These are phyloP conservation scores for Rhizopogon sp. DNA, from an alignment of 768 basidiomycete genomes.

Conservation along the genomic window DNA sequence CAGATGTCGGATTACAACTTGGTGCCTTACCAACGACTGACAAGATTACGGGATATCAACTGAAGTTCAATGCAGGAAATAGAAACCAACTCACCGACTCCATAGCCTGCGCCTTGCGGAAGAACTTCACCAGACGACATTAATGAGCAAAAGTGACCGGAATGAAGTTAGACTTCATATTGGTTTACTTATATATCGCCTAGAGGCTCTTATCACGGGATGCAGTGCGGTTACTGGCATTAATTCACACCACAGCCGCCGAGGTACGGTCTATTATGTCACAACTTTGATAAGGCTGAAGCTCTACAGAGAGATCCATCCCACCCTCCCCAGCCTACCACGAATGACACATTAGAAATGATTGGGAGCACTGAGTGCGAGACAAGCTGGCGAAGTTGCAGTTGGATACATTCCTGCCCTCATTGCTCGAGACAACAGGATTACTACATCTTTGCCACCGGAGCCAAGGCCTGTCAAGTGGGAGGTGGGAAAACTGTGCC, in stretches of 20 bases:
- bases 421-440: too few species aligned
- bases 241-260: not conserved
- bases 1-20: not conserved
- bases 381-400: too few species aligned
- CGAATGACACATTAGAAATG: too few species aligned
- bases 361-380: too few species aligned
- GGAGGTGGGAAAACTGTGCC: too few species aligned
- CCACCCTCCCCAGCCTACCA: too few species aligned
- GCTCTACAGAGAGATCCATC: too few species aligned
- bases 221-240: not conserved
- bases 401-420: too few species aligned
- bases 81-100: constrained; percentile 50
- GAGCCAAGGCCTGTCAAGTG: too few species aligned
- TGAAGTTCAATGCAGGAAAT: not conserved
- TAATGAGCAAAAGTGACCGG: not conserved
- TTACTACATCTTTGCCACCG: too few species aligned
- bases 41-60: not conserved
- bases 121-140: constrained; percentile 37
- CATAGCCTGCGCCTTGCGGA: constrained; percentile 83
- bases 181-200: not conserved
- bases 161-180: not conserved
- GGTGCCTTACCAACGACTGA: constrained; percentile 45
- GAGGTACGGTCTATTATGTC: not conserved
- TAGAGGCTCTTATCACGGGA: not conserved
- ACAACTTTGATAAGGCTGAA: not conserved